phyloP scores from a whole-genome alignment of 2,329 filamentous ascomycete genomes.

The Colletotrichum sp. region DNA sequence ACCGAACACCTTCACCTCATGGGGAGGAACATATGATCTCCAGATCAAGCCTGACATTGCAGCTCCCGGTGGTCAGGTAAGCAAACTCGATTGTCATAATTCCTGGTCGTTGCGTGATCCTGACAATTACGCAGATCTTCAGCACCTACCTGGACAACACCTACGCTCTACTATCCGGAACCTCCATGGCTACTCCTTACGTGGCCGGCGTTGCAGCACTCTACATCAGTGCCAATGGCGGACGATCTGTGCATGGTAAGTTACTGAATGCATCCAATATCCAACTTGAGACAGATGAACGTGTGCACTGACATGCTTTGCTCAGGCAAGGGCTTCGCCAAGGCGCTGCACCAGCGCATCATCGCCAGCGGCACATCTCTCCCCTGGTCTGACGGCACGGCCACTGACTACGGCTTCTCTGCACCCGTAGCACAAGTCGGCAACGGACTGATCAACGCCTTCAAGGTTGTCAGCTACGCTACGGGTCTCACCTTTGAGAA shows the following conservation, averaged over 20 bases:
- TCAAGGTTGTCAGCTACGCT: conserved; percentile 42
- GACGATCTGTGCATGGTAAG: conserved; percentile 32
- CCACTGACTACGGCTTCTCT: conserved; percentile 24
- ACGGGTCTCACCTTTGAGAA: conserved; percentile 41
- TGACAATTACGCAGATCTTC: conserved; percentile 25
- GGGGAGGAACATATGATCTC: conserved; percentile 48
- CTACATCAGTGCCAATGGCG: conserved; percentile 36
- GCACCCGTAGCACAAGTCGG: conserved; percentile 44
- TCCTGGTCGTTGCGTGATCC: not conserved
- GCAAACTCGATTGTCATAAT: not conserved
- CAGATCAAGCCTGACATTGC: conserved; percentile 48
- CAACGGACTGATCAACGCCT: conserved; percentile 46
- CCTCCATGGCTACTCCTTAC: conserved; percentile 54
- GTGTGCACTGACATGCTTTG: not conserved
- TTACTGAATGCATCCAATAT: not conserved
- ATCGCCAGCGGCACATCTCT: conserved; percentile 35
- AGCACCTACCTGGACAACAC: conserved; percentile 43
- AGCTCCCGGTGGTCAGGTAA: conserved; percentile 42
- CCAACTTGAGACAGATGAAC: not conserved
- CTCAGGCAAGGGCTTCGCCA: conserved; percentile 34
- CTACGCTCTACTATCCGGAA: conserved; percentile 47
- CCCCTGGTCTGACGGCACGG: conserved; percentile 27
- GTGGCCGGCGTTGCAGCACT: conserved; percentile 47
- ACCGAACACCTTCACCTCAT: conserved; percentile 44
- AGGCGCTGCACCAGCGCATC: conserved; percentile 31